These are phyloP conservation scores for Colletotrichum sp. DNA, from an alignment of 2,329 filamentous ascomycete genomes.

Conservation along the genomic window DNA sequence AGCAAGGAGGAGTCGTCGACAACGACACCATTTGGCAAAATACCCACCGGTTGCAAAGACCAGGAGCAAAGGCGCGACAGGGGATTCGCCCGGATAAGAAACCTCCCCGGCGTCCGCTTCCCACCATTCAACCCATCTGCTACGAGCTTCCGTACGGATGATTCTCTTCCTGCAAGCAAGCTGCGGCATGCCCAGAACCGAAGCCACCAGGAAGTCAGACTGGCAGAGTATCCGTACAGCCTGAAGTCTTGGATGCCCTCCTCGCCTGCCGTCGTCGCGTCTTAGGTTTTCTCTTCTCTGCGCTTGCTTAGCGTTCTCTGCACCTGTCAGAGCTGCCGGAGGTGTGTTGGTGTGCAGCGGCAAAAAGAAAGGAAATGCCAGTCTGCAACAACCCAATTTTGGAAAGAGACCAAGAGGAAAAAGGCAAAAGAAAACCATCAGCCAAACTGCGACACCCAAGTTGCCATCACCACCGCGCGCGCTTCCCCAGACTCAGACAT, in stretches of 20 bases:
- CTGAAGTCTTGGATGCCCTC: background rate
- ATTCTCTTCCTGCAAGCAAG: background rate
- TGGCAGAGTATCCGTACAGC: background rate
- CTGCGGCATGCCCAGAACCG: background rate
- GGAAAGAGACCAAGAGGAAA: background rate
- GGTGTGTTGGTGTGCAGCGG: background rate
- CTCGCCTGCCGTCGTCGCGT: background rate
- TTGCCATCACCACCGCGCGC: background rate
- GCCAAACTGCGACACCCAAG: background rate
- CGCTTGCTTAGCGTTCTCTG: background rate
- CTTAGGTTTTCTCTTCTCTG: background rate
- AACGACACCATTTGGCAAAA: background rate
- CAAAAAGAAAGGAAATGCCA: background rate
- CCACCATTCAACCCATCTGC: background rate
- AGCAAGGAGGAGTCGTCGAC: background rate
- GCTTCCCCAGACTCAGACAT: background rate
- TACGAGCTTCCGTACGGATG: background rate
- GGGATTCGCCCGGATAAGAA: background rate
- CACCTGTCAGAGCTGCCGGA: constrained; percentile 9
- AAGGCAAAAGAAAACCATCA: background rate
- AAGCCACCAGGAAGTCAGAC: background rate
- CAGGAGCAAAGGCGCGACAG: background rate
- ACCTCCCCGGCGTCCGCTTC: background rate
- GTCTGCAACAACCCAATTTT: background rate
- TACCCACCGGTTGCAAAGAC: background rate